These are phyloP conservation scores for Dipteronia sinensis DNA, from an alignment of 345 rosid species.

Conservation along the genomic window DNA sequence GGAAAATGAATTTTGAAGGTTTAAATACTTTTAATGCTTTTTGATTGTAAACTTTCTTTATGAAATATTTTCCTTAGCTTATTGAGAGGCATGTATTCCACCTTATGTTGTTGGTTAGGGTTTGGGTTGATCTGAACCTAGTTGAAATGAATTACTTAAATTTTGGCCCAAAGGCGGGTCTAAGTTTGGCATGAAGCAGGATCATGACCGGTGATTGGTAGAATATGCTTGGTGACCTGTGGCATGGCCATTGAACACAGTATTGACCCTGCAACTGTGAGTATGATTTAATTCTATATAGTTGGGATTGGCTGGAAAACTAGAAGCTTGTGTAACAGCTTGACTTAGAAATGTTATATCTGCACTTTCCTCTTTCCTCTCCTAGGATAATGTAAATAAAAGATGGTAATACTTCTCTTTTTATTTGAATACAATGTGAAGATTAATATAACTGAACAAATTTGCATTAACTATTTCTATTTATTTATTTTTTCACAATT, in stretches of 20 bases:
- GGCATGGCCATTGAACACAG: neutral
- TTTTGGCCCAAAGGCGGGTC: neutral
- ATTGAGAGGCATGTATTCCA: neutral
- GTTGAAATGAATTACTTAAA: neutral
- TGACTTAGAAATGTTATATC: too few relatives aligned
- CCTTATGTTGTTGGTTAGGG: neutral
- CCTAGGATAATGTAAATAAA: too few relatives aligned
- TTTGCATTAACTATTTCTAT: too few relatives aligned
- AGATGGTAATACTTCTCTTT: too few relatives aligned
- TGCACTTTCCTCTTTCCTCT: too few relatives aligned
- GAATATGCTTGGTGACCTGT: neutral
- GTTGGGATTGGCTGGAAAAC: too few relatives aligned
- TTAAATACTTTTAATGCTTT: neutral
- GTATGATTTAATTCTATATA: too few relatives aligned
- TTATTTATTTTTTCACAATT: too few relatives aligned
- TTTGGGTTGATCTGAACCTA: neutral
- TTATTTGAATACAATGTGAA: too few relatives aligned
- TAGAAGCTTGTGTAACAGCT: too few relatives aligned
- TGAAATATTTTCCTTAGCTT: neutral
- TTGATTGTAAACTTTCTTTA: slow-evolving; percentile 1
- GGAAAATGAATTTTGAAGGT: neutral
- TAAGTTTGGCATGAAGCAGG: neutral
- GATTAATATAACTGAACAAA: too few relatives aligned
- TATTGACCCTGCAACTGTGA: too few relatives aligned
- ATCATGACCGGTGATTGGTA: neutral